phyloP scores from a whole-genome alignment of 2,329 filamentous ascomycete genomes.

The Endoconidiophora polonica region DNA sequence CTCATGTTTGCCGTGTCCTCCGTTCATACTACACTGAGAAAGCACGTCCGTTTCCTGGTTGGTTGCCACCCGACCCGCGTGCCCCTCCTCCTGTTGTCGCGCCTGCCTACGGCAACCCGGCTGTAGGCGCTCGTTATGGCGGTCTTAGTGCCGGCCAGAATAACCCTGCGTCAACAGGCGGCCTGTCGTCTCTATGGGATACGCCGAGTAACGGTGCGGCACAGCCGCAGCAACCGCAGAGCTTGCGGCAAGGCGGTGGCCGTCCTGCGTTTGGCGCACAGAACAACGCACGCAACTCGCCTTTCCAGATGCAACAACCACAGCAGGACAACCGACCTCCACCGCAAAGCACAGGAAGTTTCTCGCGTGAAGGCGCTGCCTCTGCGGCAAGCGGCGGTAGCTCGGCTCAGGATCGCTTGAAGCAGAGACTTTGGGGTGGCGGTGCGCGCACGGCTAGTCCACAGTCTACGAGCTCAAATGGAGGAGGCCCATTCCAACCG shows the following conservation, averaged over 20 bases:
- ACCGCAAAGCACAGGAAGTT: constrained; percentile 9
- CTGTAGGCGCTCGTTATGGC: constrained; percentile 38
- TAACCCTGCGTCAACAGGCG: constrained; percentile 15
- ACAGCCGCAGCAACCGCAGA: constrained; percentile 23
- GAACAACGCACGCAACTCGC: constrained; percentile 19
- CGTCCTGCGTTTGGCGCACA: constrained; percentile 15
- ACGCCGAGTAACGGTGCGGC: constrained; percentile 21
- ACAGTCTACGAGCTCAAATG: constrained; percentile 18
- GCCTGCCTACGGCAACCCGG: constrained; percentile 34
- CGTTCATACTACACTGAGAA: constrained; percentile 88
- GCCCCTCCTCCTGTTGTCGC: constrained; percentile 33
- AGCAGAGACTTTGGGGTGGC: constrained; percentile 61
- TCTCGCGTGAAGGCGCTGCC: constrained; percentile 18
- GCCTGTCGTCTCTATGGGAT: constrained; percentile 43
- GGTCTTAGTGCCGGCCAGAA: constrained; percentile 24
- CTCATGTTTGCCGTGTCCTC: constrained; percentile 83
- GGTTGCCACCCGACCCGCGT: constrained; percentile 86
- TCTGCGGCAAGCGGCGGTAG: constrained; percentile 34
- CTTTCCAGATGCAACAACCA: constrained; percentile 13
- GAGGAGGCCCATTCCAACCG: constrained; percentile 28
- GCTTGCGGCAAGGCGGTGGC: constrained; percentile 20
- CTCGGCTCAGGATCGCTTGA: constrained; percentile 66
- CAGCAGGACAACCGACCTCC: constrained; percentile 9
- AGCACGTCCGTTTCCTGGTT: constrained; percentile 60
- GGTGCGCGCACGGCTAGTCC: constrained; percentile 41